Conservation (phyloP, 345 rosid species). For the Eucalyptus lansdowneana region DNA sequence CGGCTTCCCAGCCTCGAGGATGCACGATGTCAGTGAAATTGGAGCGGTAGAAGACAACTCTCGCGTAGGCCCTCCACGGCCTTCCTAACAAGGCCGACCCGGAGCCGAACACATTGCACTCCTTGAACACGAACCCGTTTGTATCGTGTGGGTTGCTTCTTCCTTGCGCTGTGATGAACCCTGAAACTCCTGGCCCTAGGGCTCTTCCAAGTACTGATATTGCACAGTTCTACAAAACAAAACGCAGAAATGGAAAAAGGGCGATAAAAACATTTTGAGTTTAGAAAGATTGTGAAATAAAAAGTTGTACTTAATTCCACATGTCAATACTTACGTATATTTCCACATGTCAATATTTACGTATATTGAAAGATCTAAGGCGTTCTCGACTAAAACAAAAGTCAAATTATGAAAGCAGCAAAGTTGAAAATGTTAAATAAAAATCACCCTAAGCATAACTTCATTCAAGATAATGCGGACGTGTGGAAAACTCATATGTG, state of each 20-base stretch:
- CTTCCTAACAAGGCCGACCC: conserved; percentile 35
- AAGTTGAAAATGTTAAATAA: not conserved
- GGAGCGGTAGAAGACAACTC: conserved; percentile 34
- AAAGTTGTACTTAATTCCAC: not conserved
- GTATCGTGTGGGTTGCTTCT: conserved; percentile 15
- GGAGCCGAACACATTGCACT: conserved; percentile 23
- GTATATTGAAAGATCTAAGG: not conserved
- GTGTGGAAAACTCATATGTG: not conserved
- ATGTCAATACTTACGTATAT: rapidly evolving
- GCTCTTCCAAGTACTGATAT: conserved; percentile 30
- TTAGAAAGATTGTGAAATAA: not conserved
- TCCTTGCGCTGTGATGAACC: conserved; percentile 53
- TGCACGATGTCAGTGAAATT: conserved; percentile 9
- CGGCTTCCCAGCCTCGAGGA: conserved; percentile 41
- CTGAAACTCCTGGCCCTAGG: conserved; percentile 13
- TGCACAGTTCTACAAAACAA: conserved; percentile 23
- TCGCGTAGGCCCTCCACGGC: conserved; percentile 37
- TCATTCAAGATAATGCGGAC: not conserved
- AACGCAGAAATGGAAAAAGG: not conserved
- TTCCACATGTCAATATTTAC: rapidly evolving
- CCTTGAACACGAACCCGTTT: conserved; percentile 51
- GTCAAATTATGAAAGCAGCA: not conserved
- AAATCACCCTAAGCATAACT: not conserved
- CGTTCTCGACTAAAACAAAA: not conserved
- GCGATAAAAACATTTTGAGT: not conserved